Evolutionary conservation across 352 stramenopile species (phyloP), one percentile per base, ranked within the genome.

Genomic region (Globisporangium recalcitrans): DNA sequence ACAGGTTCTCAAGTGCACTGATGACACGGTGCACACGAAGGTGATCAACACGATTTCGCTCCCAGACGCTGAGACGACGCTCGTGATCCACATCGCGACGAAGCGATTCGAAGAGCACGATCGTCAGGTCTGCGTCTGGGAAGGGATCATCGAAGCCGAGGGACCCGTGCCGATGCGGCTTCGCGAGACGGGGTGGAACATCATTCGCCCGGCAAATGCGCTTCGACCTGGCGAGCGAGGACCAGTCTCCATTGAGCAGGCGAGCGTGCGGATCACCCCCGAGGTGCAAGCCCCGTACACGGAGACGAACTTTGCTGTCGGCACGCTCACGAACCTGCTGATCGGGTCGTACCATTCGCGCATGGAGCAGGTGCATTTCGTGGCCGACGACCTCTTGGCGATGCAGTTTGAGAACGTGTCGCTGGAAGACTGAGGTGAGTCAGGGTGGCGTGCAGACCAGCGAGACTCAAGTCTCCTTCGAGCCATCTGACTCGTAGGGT

Each of bases 131-230:
- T 31, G 71, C 5, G 63, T 81, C 11, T 81, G 71, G 69, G 71
- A 74, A 24, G 54, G 49, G n/a, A 69, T 73, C 60, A 67, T 77
- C 31, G 64, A 77, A 54, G 71, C 60, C 7, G 58, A 69, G 16
- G 72, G 72, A 13, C 63, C 59, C 3, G 38, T 77, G 38, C 42
- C 63, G 10, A 67, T 77, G 52, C 65, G 56, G 10, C 48, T 80
- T 34, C 70, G 73, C 6, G 70, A 80, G 53, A 63, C 57, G 19
- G 70, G 70, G 6, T 80, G 65, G 68, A 73, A 73, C 42, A 24
- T 71, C 19, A 44, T 75, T 1, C 70, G 72, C 3, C 48, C 44
- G 21, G 31, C 34, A 19, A 16, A 31, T 0, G 11, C 29, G n/a
- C 22, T 36, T 36, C 44, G 10, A 1, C 32, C 32, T 2, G n/a